Evolutionary conservation across 441 rosid genomes (phyloP).

Genomic region (Adansonia madagascariensis): DNA sequence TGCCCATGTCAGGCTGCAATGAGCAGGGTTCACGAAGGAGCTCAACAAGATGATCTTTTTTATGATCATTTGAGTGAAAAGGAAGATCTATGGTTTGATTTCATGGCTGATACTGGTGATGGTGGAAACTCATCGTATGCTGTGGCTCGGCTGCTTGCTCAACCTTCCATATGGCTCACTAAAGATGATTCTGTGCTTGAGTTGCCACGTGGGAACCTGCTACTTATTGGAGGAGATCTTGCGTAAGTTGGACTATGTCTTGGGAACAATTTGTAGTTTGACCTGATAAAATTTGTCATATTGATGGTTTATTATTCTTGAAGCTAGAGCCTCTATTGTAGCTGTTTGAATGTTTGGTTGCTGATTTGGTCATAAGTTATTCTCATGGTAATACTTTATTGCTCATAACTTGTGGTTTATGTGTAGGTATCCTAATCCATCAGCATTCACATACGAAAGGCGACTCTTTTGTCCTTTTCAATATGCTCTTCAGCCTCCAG

Average conservation of each 20-base stretch:
- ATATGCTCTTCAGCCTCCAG: constrained; percentile 96
- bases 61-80: constrained; percentile 80
- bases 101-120: constrained; percentile 99
- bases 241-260: constrained; percentile 73
- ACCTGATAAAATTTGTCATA: constrained; percentile 7
- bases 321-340: neutral
- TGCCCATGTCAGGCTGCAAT: constrained; percentile 79
- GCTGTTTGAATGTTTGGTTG: neutral
- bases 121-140: constrained; percentile 96
- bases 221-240: constrained; percentile 98
- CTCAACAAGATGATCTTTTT: constrained; percentile 59
- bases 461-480: constrained; percentile 95
- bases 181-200: constrained; percentile 47
- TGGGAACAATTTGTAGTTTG: neutral
- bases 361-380: constrained; percentile 4
- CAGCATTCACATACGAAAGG: constrained; percentile 83
- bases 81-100: constrained; percentile 93
- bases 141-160: constrained; percentile 89
- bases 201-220: constrained; percentile 75
- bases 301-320: constrained; percentile 18
- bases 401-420: constrained; percentile 23
- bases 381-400: neutral
- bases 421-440: constrained; percentile 97
- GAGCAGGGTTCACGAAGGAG: constrained; percentile 62
- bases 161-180: constrained; percentile 58